Evolutionary conservation across 192 early-diverging fungal genomes (phyloP), one percentile per base, ranked within the genome.

Genomic region (Dissophora ornata): DNA sequence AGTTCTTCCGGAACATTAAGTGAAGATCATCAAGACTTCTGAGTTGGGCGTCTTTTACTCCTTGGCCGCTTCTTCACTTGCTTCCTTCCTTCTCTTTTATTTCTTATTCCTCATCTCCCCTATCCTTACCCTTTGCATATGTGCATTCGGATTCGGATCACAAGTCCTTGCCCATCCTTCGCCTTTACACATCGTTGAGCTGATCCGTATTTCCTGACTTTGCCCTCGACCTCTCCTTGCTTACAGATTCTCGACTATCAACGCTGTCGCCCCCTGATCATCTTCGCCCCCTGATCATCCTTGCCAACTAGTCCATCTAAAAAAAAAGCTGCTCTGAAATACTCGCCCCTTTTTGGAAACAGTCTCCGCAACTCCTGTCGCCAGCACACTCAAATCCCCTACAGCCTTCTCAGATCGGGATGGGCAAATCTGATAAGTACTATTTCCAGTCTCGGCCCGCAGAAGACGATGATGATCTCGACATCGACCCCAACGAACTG

Each of bases 391-490:
- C n/a, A n/a, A n/a, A n/a, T n/a, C 34, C 19, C 12, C 34, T 38
- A 21, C 15, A 34, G 6, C 13, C 40, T 29, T 11, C 3, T 54
- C 40, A 36, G 36, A 49, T 52, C 40, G 56, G 32, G 26, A 68
- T 58, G 66, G 66, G 56, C 1, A 32, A 68, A 68, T 58, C 66
- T 21, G 66, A 68, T 19, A 58, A 41, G 36, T 58, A 51, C 28
- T 58, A 51, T 32, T 51, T 49, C 18, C 54, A 68, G 12, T 55
- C 44, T 16, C 10, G 42, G 24, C 53, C 64, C 38, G 28, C 47
- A n/a, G 34, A 51, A 32, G 66, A 68, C 34, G 41, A 68, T 13
- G 66, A 68, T 11, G 47, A 68, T 55, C 56, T 68, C 15, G 56
- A 68, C 24, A 25, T 68, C 19, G 47, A 68, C 19, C 54, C 56